phyloP scores from a whole-genome alignment of 495 filamentous ascomycete genomes.

The Penicillium canariense region DNA sequence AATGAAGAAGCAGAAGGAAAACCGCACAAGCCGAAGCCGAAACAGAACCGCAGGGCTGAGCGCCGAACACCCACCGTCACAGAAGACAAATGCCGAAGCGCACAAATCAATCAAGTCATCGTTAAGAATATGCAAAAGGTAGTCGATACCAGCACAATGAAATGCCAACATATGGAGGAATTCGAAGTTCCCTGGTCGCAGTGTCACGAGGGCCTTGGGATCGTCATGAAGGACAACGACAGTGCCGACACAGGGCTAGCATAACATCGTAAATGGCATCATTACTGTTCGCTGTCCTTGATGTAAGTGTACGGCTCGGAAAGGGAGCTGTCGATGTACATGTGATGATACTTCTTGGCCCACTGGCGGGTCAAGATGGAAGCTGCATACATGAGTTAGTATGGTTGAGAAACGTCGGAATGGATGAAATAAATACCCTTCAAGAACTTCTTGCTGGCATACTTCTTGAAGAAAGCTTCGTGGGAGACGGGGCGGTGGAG shows the following conservation, averaged over 20 bases:
- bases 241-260: constrained; percentile 26
- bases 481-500: constrained; percentile 82
- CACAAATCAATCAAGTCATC: constrained; percentile 45
- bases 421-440: constrained; percentile 61
- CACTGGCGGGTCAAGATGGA: constrained; percentile 89
- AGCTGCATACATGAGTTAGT: constrained; percentile 49
- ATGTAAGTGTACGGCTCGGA: constrained; percentile 38
- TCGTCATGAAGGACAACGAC: constrained; percentile 28
- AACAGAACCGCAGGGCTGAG: constrained; percentile 27
- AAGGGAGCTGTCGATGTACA: constrained; percentile 43
- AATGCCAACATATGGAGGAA: constrained; percentile 47
- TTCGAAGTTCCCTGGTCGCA: constrained; percentile 30
- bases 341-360: constrained; percentile 70
- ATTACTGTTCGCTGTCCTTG: constrained; percentile 39
- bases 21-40: constrained; percentile 17
- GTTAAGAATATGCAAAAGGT: constrained; percentile 47
- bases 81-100: constrained; percentile 40
- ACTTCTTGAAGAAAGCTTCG: constrained; percentile 99
- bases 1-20: constrained; percentile 19
- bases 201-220: constrained; percentile 25
- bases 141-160: constrained; percentile 45
- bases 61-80: constrained; percentile 41
- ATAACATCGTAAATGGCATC: constrained; percentile 30
- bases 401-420: constrained; percentile 4
- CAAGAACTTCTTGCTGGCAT: constrained; percentile 96